phyloP scores from a whole-genome alignment of 2,329 filamentous ascomycete genomes.

The Aciculosporium take region DNA sequence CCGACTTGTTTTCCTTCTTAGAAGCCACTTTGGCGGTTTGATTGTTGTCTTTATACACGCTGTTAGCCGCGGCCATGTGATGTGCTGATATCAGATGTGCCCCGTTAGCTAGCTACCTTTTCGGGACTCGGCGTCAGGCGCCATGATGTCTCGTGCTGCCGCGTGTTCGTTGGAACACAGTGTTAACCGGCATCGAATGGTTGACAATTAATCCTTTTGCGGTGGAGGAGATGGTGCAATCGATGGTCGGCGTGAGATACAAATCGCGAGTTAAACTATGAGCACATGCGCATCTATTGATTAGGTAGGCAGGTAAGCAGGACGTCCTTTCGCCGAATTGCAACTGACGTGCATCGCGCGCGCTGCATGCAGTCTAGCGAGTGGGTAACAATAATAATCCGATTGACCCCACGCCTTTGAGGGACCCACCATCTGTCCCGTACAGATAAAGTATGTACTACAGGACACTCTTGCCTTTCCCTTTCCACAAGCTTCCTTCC shows the following conservation, averaged over 20 bases:
- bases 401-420: not conserved
- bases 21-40: conserved; percentile 49
- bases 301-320: not conserved
- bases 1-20: conserved; percentile 37
- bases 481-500: too few relatives aligned
- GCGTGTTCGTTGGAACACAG: not conserved
- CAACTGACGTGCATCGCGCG: not conserved
- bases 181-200: not conserved
- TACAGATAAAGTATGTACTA: too few relatives aligned
- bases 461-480: too few relatives aligned
- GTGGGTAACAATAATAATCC: conserved; percentile 5
- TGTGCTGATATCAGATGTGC: not conserved
- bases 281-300: not conserved
- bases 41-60: conserved; percentile 19
- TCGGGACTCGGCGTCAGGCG: conserved; percentile 12
- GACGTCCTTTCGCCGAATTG: not conserved
- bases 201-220: not conserved
- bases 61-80: conserved; percentile 1
- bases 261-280: not conserved
- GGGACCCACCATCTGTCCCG: conserved; percentile 8
- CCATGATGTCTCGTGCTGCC: conserved; percentile 7
- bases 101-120: conserved; percentile 14
- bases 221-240: not conserved
- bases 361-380: not conserved
- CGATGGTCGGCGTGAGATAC: not conserved